Percentiles rank a stretch among this genome's conserved stretches.
Conservation (phyloP, 805 yeast genomes). For the Jamesozyma rosinii region DNA sequence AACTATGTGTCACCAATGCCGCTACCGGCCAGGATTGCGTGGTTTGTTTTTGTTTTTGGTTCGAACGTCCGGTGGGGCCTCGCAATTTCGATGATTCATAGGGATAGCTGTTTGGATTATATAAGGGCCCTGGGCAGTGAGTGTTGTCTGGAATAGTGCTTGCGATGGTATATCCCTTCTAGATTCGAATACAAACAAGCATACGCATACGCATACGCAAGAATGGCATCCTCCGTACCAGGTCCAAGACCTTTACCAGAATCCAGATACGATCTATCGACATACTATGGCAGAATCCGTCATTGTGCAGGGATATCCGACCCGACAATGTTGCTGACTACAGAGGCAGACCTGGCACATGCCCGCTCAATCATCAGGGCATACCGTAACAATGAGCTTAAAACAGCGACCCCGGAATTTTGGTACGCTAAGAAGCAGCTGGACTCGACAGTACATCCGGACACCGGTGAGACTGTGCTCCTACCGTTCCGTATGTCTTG, state of each 20-base stretch:
- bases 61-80: neutral
- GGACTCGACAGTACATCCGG: slow-evolving; percentile 94
- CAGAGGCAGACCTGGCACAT: slow-evolving; percentile 48
- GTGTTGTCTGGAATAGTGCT: no score
- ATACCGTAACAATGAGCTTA: slow-evolving; percentile 59
- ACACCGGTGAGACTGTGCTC: slow-evolving; percentile 85
- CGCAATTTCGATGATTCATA: neutral
- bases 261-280: slow-evolving; percentile 66
- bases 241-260: slow-evolving; percentile 75
- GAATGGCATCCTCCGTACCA: slow-evolving; percentile 81
- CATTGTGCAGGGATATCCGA: slow-evolving; percentile 91
- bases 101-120: no score
- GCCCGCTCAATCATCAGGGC: slow-evolving; percentile 62
- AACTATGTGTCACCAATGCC: no score
- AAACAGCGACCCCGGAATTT: slow-evolving; percentile 63
- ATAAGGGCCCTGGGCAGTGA: no score
- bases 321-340: slow-evolving; percentile 78
- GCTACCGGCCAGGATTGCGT: neutral
- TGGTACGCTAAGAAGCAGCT: slow-evolving; percentile 84
- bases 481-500: slow-evolving; percentile 96
- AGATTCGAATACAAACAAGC: no score
- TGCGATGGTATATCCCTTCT: no score
- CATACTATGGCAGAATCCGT: slow-evolving; percentile 89
- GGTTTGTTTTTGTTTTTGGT: neutral
- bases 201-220: neutral